phyloP scores from a whole-genome alignment of 116 monocot genomes.

The Posidonia oceanica region DNA sequence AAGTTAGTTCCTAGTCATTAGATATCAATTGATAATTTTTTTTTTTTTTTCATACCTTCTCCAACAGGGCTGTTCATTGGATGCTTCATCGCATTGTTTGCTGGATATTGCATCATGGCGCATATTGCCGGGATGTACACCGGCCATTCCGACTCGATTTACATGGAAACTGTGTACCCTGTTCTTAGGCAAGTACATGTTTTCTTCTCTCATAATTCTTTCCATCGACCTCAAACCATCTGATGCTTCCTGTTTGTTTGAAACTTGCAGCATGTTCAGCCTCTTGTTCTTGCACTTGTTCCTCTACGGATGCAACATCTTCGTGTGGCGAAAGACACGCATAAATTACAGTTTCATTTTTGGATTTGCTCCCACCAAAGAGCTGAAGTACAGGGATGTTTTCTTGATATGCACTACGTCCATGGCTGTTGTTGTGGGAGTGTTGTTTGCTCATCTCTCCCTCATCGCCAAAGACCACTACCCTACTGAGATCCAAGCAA shows the following conservation, averaged over 20 bases:
- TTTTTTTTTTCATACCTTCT: background rate
- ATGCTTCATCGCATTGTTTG: conserved; percentile 74
- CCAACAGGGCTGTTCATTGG: conserved; percentile 68
- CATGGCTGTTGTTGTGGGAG: conserved; percentile 72
- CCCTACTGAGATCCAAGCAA: conserved; percentile 52
- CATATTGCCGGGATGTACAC: conserved; percentile 79
- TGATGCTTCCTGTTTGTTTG: too few relatives aligned
- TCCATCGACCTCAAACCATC: too few relatives aligned
- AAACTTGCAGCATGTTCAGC: conserved; percentile 72
- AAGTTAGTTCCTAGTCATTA: too few relatives aligned
- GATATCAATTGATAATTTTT: background rate
- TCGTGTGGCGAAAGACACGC: conserved; percentile 75
- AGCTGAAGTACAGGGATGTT: conserved; percentile 76
- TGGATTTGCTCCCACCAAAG: conserved; percentile 78
- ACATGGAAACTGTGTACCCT: conserved; percentile 97
- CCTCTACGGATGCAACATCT: conserved; percentile 96
- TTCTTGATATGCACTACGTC: conserved; percentile 87
- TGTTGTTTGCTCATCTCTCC: conserved; percentile 66
- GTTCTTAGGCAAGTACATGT: conserved; percentile 53
- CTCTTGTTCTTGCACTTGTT: conserved; percentile 87
- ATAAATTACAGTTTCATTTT: conserved; percentile 98
- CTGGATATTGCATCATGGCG: conserved; percentile 93
- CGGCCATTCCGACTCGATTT: conserved; percentile 47
- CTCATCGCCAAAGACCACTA: conserved; percentile 47
- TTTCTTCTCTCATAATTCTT: too few relatives aligned